Conservation (phyloP, 495 filamentous ascomycete species). For the Apiosordaria backusii region DNA sequence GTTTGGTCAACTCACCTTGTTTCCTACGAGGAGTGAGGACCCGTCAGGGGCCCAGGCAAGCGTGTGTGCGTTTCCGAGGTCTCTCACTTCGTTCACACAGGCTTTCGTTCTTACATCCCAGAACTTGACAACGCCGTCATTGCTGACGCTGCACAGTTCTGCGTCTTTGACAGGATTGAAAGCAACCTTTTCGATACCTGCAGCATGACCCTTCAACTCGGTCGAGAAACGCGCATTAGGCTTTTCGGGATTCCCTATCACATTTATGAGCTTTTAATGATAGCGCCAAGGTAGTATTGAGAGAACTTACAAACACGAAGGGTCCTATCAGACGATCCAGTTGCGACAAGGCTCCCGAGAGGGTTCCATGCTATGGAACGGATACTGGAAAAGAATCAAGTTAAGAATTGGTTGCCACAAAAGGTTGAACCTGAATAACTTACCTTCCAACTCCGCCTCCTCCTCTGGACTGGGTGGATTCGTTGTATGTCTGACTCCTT, state of each 20-base stretch:
- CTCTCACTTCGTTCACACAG: conserved; percentile 73
- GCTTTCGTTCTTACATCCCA: conserved; percentile 88
- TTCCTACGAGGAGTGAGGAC: conserved; percentile 73
- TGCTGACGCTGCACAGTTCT: conserved; percentile 80
- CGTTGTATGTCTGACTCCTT: conserved; percentile 61
- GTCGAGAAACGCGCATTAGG: conserved; percentile 76
- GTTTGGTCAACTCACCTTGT: conserved; percentile 58
- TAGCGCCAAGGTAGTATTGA: neutral
- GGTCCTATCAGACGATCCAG: conserved; percentile 75
- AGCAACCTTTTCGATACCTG: conserved; percentile 75
- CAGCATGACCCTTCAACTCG: conserved; percentile 76
- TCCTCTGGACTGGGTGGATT: conserved; percentile 35
- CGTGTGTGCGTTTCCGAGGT: conserved; percentile 78
- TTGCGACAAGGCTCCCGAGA: conserved; percentile 79
- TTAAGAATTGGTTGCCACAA: neutral
- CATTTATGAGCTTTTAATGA: neutral
- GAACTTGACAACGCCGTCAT: conserved; percentile 80
- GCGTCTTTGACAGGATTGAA: conserved; percentile 89
- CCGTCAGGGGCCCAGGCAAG: conserved; percentile 90
- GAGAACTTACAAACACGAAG: conserved; percentile 61
- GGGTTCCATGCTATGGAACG: conserved; percentile 88
- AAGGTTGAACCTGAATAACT: neutral
- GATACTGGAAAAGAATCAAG: conserved; percentile 28
- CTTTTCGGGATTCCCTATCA: conserved; percentile 77
- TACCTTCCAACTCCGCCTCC: conserved; percentile 1